A percentile compares a stretch with the other conserved stretches of the same genome.
Evolutionary conservation across 148 eudicot species (phyloP).

Genomic region (Cornus controversa): DNA sequence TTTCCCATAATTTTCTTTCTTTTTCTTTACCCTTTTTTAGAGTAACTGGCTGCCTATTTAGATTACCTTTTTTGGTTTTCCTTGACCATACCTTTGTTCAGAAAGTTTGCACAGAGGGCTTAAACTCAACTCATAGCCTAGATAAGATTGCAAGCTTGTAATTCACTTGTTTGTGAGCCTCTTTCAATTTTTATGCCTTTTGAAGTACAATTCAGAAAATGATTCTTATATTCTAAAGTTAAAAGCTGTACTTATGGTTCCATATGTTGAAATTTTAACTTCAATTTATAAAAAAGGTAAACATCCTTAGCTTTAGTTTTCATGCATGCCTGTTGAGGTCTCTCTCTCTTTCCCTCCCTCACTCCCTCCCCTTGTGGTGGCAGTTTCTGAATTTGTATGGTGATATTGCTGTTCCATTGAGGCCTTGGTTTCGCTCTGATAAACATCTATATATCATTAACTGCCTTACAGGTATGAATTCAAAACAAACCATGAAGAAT

Average conservation of each 20-base stretch:
- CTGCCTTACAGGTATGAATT: conserved; percentile 67
- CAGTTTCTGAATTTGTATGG: not conserved
- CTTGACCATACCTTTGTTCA: too few relatives aligned
- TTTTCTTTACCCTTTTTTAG: not conserved
- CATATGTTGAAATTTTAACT: not conserved
- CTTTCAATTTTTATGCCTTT: not conserved
- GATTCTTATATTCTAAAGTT: not conserved
- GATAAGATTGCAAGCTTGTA: not conserved
- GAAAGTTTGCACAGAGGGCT: not conserved
- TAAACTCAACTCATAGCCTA: not conserved
- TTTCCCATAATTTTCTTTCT: not conserved
- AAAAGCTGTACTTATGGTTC: not conserved
- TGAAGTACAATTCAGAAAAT: not conserved
- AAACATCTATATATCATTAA: conserved; percentile 12
- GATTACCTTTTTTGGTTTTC: not conserved
- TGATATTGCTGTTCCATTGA: not conserved
- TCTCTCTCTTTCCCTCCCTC: not conserved
- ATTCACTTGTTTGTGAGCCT: not conserved
- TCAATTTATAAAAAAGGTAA: not conserved
- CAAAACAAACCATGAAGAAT: conserved; percentile 75
- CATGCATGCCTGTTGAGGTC: not conserved
- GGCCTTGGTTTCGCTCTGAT: conserved; percentile 25
- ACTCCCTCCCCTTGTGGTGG: not conserved
- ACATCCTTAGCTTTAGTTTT: not conserved
- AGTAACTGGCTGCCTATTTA: not conserved